Evolutionary conservation across 2,329 filamentous ascomycete species (phyloP), one percentile per base, ranked within the genome.

Genomic region (Myriangium duriaei): DNA sequence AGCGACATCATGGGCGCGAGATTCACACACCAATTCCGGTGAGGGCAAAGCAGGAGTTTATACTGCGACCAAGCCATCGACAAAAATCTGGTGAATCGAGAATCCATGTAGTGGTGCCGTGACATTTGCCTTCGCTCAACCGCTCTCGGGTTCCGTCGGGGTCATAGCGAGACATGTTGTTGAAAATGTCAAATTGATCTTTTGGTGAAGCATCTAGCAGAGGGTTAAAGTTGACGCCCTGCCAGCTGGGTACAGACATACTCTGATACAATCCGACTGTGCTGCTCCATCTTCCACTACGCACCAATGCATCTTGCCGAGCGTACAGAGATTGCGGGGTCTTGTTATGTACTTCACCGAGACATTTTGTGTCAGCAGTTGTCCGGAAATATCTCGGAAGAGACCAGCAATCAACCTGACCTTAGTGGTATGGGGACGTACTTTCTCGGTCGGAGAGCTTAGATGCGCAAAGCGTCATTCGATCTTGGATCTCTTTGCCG

Each of bases 11-110:
- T n/a, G n/a, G n/a, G n/a, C n/a, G n/a, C n/a, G n/a, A n/a, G n/a
- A n/a, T n/a, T n/a, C n/a, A 29, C 34, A 14, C 29, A 36, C 34
- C 26, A 21, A 36, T 36, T 4, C 34, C 34, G 10, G n/a, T 9
- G n/a, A 26, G 21, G 7, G n/a, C 21, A 26, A 26, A 35, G 32
- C n/a, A 35, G 9, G 32, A 24, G 15, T n/a, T 10, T 7, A 26
- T n/a, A 26, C 7, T 7, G 7, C n/a, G 7, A 7, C n/a, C 21
- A 7, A 35, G 19, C 32, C 32, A 35, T 18, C 24, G 4, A 4
- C 19, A 18, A 18, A 35, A 35, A 11, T 7, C 5, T 6, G 32
- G 16, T 4, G 16, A n/a, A 10, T 35, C 16, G 11, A 35, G 16
- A 4, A 35, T 4, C 32, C 32, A 35, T 12, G 4, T 6, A 21